A percentile compares a stretch with the other conserved stretches of the same genome.
Conservation (phyloP, 192 early-diverging fungal genomes). For the Ramicandelaber brevisporus region DNA sequence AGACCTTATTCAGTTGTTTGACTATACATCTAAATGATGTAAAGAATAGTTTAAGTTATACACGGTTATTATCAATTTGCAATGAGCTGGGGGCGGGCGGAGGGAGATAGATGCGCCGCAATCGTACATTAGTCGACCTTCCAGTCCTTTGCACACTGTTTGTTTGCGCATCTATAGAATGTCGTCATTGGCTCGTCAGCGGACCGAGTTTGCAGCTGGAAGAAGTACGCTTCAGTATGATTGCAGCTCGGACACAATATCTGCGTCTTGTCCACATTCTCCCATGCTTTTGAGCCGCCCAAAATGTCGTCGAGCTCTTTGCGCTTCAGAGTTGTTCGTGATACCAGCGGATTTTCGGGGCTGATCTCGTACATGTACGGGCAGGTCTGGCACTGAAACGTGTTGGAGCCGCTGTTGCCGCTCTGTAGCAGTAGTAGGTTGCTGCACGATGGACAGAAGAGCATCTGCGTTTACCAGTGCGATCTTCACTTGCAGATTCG, state of each 20-base stretch:
- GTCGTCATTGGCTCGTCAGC: slow-evolving; percentile 89
- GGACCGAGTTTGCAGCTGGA: slow-evolving; percentile 79
- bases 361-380: slow-evolving; percentile 57
- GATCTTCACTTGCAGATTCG: no score
- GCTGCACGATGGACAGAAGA: slow-evolving; percentile 72
- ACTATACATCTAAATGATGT: no score
- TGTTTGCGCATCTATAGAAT: slow-evolving; percentile 65
- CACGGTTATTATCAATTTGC: no score
- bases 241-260: slow-evolving; percentile 32
- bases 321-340: slow-evolving; percentile 36
- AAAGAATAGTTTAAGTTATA: no score
- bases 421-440: slow-evolving; percentile 55
- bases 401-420: slow-evolving; percentile 23
- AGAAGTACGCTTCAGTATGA: slow-evolving; percentile 45
- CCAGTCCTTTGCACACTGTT: slow-evolving; percentile 41
- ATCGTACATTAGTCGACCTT: slow-evolving; percentile 35
- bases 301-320: slow-evolving; percentile 86
- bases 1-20: no score
- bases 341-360: slow-evolving; percentile 25
- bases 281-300: slow-evolving; percentile 72
- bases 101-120: no score
- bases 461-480: slow-evolving; percentile 18
- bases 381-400: slow-evolving; percentile 62
- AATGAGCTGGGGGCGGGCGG: no score
- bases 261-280: slow-evolving; percentile 47